Conservation (phyloP, 2,329 filamentous ascomycete species). For the Scedosporium minutisporum region DNA sequence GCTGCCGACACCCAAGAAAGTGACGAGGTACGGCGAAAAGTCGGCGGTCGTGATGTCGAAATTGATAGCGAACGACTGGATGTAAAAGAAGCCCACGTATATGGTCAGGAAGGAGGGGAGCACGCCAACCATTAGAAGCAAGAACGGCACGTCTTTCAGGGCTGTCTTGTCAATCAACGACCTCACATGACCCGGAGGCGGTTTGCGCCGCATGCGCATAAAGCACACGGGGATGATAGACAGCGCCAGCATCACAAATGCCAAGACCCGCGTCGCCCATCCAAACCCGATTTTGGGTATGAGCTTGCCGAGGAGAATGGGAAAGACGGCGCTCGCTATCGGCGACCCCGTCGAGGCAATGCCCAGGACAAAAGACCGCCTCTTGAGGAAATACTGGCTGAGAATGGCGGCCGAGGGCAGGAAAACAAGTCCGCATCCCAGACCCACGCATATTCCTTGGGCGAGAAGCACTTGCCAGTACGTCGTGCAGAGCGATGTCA, state of each 20-base stretch:
- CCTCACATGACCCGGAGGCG: constrained; percentile 13
- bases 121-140: constrained; percentile 24
- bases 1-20: constrained; percentile 34
- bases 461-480: constrained; percentile 34
- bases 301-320: constrained; percentile 28
- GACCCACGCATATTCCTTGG: constrained; percentile 27
- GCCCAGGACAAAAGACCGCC: constrained; percentile 22
- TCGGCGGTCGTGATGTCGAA: constrained; percentile 24
- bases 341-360: constrained; percentile 23
- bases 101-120: constrained; percentile 33
- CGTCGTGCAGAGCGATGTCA: constrained; percentile 31
- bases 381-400: constrained; percentile 28
- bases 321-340: constrained; percentile 28
- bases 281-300: constrained; percentile 43
- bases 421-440: constrained; percentile 25
- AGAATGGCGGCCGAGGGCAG: constrained; percentile 27
- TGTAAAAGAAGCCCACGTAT: constrained; percentile 40
- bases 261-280: constrained; percentile 38
- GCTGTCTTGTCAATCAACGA: constrained; percentile 5
- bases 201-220: constrained; percentile 25
- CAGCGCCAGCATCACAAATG: constrained; percentile 30
- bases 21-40: constrained; percentile 31
- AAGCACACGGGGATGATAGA: constrained; percentile 26
- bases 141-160: constrained; percentile 25
- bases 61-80: constrained; percentile 30